Percentiles rank a stretch among this genome's conserved stretches.
These are phyloP conservation scores for Primulina tabacum DNA, from an alignment of 257 asterid genomes.

Conservation along the genomic window DNA sequence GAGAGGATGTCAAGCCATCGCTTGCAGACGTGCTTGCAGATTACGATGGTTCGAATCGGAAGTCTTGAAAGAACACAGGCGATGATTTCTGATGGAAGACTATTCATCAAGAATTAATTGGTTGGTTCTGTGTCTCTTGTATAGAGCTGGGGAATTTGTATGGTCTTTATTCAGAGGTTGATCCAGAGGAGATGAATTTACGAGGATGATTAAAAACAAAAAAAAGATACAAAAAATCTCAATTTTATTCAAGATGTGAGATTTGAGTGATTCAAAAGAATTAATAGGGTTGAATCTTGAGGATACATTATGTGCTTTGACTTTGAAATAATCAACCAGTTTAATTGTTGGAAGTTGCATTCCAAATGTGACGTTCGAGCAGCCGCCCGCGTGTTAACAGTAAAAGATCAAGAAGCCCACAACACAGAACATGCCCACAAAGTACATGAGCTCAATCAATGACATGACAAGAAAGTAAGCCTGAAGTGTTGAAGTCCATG, in stretches of 20 bases:
- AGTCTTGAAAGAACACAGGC: slow-evolving; percentile 37
- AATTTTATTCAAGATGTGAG: too few relatives aligned
- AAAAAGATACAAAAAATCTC: neutral
- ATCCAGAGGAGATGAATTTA: neutral
- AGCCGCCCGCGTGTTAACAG: too few relatives aligned
- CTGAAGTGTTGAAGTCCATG: too few relatives aligned
- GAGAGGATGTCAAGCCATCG: slow-evolving; percentile 30
- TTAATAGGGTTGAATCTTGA: neutral
- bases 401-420: too few relatives aligned
- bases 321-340: neutral
- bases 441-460: too few relatives aligned
- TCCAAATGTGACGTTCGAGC: too few relatives aligned
- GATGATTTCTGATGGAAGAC: slow-evolving; percentile 35
- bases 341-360: too few relatives aligned
- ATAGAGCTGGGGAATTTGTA: neutral
- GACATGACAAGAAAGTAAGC: too few relatives aligned
- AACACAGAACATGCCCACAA: too few relatives aligned
- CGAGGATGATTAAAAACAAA: neutral
- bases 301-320: neutral
- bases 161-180: too few relatives aligned
- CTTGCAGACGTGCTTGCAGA: slow-evolving; percentile 37
- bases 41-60: slow-evolving; percentile 31
- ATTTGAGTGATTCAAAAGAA: neutral
- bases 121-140: neutral
- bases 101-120: slow-evolving; percentile 17